These are phyloP conservation scores for Carex arenaria DNA, from an alignment of 202 grass and related monocot species.

Conservation along the genomic window DNA sequence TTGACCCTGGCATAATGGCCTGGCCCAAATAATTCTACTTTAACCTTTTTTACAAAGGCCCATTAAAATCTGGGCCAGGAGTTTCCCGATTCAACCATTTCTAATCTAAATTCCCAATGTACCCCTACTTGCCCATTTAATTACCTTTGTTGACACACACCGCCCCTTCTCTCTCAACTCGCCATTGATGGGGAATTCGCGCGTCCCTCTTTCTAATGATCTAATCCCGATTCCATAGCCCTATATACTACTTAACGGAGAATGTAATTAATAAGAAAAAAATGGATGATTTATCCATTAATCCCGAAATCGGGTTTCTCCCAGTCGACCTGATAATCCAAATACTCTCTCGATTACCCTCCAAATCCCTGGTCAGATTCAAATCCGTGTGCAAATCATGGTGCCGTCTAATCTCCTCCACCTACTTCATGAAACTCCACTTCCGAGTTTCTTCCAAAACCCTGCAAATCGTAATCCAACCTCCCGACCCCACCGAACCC, in stretches of 20 bases:
- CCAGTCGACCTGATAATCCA: constrained; percentile 31
- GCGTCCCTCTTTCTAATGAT: neutral
- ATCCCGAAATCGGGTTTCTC: constrained; percentile 20
- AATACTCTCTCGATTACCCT: constrained; percentile 34
- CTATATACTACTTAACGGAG: too few relatives aligned
- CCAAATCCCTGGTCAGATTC: constrained; percentile 42
- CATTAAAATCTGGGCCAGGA: too few relatives aligned
- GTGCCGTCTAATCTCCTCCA: constrained; percentile 24
- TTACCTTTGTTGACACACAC: too few relatives aligned
- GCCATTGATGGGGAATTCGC: neutral
- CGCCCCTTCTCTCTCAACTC: too few relatives aligned
- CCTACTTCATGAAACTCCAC: constrained; percentile 34
- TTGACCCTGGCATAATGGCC: neutral
- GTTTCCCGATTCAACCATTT: too few relatives aligned
- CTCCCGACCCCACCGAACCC: constrained; percentile 9
- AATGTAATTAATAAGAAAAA: neutral
- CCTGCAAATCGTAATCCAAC: constrained; percentile 25
- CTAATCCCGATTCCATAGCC: neutral
- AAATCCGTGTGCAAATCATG: constrained; percentile 38
- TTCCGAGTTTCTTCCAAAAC: constrained; percentile 19
- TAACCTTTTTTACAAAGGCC: too few relatives aligned
- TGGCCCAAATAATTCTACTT: neutral
- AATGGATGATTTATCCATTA: neutral
- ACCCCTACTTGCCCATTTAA: too few relatives aligned
- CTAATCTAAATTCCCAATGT: too few relatives aligned